phyloP scores from a whole-genome alignment of 139 green algal genomes.

The Protoeuglena noctilucae region DNA sequence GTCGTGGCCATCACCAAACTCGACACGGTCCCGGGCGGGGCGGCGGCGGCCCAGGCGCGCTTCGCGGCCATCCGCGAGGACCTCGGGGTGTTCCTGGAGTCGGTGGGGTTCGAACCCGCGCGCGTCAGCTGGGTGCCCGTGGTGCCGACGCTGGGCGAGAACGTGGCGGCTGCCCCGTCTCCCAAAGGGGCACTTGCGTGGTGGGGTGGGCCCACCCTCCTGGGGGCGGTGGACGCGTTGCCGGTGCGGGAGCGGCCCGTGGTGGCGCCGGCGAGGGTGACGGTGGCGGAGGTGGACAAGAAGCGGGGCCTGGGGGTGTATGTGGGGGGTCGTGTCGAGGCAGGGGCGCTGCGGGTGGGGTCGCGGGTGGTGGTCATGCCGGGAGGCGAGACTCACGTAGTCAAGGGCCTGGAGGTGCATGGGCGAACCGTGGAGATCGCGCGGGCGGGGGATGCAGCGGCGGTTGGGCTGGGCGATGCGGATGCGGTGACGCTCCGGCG shows the following conservation, averaged over 20 bases:
- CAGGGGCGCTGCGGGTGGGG: background rate
- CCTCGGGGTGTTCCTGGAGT: constrained; percentile 63
- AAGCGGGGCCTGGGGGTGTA: constrained; percentile 4
- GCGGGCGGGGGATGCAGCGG: background rate
- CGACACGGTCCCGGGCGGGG: background rate
- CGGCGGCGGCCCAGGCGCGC: constrained; percentile 28
- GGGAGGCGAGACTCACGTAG: background rate
- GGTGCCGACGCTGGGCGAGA: constrained; percentile 39
- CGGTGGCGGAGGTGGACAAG: constrained; percentile 45
- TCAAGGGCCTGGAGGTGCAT: background rate
- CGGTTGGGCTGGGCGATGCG: background rate
- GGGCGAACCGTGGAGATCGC: background rate
- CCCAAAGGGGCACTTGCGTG: constrained; percentile 27
- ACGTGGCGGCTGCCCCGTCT: constrained; percentile 39
- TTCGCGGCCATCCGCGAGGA: constrained; percentile 55
- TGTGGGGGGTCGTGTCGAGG: background rate
- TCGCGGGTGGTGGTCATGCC: background rate
- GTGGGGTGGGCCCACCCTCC: constrained; percentile 27
- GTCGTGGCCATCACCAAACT: background rate
- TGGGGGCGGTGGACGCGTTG: constrained; percentile 65
- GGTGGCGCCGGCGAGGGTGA: constrained; percentile 44
- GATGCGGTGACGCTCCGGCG: background rate
- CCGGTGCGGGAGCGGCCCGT: constrained; percentile 15
- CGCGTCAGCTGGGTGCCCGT: constrained; percentile 12
- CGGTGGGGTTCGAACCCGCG: constrained; percentile 47